Percentiles rank a stretch among this genome's conserved stretches.
Conservation (phyloP, 1,284 basidiomycete genomes). For the Sparassis latifolia region DNA sequence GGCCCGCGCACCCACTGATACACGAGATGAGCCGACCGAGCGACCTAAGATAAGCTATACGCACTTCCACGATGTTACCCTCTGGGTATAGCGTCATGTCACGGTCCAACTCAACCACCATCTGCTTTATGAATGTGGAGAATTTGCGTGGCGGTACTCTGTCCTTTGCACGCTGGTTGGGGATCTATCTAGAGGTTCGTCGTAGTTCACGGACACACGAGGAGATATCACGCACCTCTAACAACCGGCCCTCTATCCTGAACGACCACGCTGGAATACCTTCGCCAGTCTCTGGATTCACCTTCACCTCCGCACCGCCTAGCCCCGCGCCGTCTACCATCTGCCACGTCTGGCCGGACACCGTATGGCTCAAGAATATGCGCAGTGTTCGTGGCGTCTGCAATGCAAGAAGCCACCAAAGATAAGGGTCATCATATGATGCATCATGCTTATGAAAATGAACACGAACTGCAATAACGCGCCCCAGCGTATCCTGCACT, state of each 20-base stretch:
- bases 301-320: slow-evolving; percentile 19
- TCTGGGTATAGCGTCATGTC: slow-evolving; percentile 82
- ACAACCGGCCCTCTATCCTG: slow-evolving; percentile 82
- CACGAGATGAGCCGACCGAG: not conserved
- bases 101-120: slow-evolving; percentile 84
- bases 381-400: slow-evolving; percentile 84
- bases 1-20: slow-evolving; percentile 65
- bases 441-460: not conserved
- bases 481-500: slow-evolving; percentile 73
- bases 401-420: slow-evolving; percentile 2
- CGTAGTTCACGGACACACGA: slow-evolving; percentile 24
- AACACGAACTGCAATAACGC: slow-evolving; percentile 44
- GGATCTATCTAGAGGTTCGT: slow-evolving; percentile 30
- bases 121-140: slow-evolving; percentile 79
- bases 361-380: slow-evolving; percentile 85
- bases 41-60: slow-evolving; percentile 9
- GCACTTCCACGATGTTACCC: slow-evolving; percentile 71
- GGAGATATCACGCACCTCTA: slow-evolving; percentile 51
- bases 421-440: not conserved
- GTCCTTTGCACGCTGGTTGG: slow-evolving; percentile 63
- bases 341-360: slow-evolving; percentile 85
- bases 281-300: slow-evolving; percentile 57
- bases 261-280: slow-evolving; percentile 89
- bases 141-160: slow-evolving; percentile 71
- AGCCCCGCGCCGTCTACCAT: slow-evolving; percentile 26